Base-by-base conservation (phyloP, 495 filamentous ascomycete genomes). In the Neurospora sp. region DNA sequence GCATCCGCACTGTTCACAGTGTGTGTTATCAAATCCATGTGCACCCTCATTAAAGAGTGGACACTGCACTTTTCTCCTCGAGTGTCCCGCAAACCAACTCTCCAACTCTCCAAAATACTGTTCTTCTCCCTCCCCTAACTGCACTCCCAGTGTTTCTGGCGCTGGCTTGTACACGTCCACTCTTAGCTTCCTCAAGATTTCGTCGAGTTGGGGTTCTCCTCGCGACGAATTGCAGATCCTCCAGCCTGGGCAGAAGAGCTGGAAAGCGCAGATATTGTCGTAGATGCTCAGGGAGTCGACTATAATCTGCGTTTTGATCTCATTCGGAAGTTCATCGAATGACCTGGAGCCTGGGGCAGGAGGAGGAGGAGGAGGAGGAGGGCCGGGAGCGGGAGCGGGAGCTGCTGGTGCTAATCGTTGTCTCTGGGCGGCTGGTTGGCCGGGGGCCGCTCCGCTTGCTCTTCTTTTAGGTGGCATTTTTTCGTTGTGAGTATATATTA, bases 271-370 rank as follows among this genome's bases (percentile, higher is more conserved):
- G 27, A 37, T 6, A 10, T 8, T 20, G 42, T 42, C 35, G 14
- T 42, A 41, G 39, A 46, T 5, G 73, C 53, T 61, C 38, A 70
- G 46, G 59, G 7, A 10, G 3, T 16, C 6, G n/a, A 69, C 5
- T 35, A 77, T 42, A 61, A 77, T 69, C 35, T 73, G 39, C 39
- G 53, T 39, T 12, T 44, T 20, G 65, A 75, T 70, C 27, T 77
- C 76, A 16, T 12, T 35, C 18, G 75, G 71, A 0, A 77, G 70
- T 18, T 6, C 14, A 35, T 5, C 20, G 48, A 20, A 22, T 59
- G 20, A 59, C 11, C 48, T 22, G 20, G 20, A 11, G 20, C 11
- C 48, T 14, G 11, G 48, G 48, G 48, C 22, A 22, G 46, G 46
- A 12, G 11, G 42, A n/a, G 7, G 8, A 46, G 42, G 46, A 22